Evolutionary conservation across 2,329 filamentous ascomycete genomes (phyloP), one percentile per base, ranked within the genome.

Genomic region (Sporothrix globosa): DNA sequence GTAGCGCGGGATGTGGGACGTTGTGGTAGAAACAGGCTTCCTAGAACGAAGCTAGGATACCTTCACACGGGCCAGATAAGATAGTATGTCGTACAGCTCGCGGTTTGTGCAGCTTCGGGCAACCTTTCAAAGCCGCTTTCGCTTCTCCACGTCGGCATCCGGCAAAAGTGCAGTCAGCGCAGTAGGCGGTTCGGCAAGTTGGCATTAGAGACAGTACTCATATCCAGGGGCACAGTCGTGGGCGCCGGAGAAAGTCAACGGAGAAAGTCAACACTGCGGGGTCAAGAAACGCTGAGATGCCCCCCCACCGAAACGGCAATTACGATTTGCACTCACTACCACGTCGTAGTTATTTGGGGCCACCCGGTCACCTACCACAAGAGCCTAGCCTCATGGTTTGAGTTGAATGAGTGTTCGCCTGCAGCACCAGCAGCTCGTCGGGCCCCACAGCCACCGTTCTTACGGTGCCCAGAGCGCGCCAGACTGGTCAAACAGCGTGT

Each of bases 1-100:
- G 46, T 66, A 66, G 61, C 61, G 61, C 61, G 46, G 61, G 44
- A 52, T 66, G 61, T 66, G 61, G 61, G 46, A 66, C 61, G 19
- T 27, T n/a, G n/a, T 21, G 41, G 48, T 54, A n/a, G 65, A 53
- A 66, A n/a, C 48, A 54, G 27, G 48, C 63, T 67, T 67, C 63
- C 63, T 14, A 41, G 39, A 44, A 61, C 56, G 13, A 58, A 56
- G 27, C 53, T 13, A 30, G n/a, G 17, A 56, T 9, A 14, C 24
- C 53, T 17, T 14, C 27, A 14, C 54, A 34, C 30, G 3, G 14
- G 54, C 17, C 30, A 21, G 52, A 54, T 54, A 54, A 54, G 52
- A 30, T 54, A 30, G 52, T 4, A 21, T 6, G 10, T 24, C 21
- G 21, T 30, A 13, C 52, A 14, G 41, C 13, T 44, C 41, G 41